Evolutionary conservation across 164 flowering plant species (phyloP).

Genomic region (Paratinospora sagittata): DNA sequence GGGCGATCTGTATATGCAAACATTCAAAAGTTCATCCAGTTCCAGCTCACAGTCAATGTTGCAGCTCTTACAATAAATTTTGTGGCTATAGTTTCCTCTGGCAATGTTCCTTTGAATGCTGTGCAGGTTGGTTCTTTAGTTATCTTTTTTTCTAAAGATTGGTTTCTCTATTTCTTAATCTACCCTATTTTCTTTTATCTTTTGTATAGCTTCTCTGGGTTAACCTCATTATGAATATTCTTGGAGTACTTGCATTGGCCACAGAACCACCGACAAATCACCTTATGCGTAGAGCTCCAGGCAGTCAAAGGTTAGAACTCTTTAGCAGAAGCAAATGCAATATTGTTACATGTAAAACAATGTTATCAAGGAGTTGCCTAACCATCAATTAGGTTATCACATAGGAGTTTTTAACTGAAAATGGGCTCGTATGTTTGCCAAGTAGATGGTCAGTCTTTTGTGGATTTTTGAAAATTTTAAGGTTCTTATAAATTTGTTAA

Average conservation of each 20-base stretch:
- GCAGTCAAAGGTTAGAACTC: slow-evolving; percentile 68
- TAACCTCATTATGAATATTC: slow-evolving; percentile 95
- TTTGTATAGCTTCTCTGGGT: slow-evolving; percentile 87
- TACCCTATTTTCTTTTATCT: not conserved
- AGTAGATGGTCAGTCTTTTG: not conserved
- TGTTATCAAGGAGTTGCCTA: not conserved
- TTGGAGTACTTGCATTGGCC: slow-evolving; percentile 96
- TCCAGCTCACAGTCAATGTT: slow-evolving; percentile 94
- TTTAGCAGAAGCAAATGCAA: not conserved
- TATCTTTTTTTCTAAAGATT: slow-evolving; percentile 1
- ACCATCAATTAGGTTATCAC: not conserved
- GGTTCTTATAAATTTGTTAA: not conserved
- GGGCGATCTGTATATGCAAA: slow-evolving; percentile 96
- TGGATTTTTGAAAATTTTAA: not conserved
- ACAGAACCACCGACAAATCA: slow-evolving; percentile 98
- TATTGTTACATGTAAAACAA: too few relatives aligned
- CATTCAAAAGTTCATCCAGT: slow-evolving; percentile 94
- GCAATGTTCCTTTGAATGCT: slow-evolving; percentile 82
- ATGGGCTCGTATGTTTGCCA: not conserved
- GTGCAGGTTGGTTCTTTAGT: slow-evolving; percentile 55
- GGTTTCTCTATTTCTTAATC: not conserved
- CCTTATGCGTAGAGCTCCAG: slow-evolving; percentile 80
- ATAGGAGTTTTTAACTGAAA: not conserved
- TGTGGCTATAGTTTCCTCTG: slow-evolving; percentile 78
- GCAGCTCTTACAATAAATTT: slow-evolving; percentile 91